phyloP scores from a whole-genome alignment of 768 basidiomycete species.

The Trametopsis cervina region DNA sequence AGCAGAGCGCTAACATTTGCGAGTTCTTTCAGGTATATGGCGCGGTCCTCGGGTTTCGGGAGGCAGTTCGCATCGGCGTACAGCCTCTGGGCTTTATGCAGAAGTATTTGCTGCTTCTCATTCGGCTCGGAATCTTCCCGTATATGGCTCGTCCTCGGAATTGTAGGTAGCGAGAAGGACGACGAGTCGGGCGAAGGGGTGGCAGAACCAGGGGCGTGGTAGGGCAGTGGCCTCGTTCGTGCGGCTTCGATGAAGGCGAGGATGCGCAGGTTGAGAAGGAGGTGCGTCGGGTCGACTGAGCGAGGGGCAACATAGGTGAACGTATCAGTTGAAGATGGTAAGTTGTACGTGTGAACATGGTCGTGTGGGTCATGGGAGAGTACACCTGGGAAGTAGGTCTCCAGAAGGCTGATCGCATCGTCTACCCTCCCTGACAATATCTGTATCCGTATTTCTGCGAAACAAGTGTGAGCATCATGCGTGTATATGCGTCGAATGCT shows the following conservation, averaged over 20 bases:
- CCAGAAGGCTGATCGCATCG: constrained; percentile 58
- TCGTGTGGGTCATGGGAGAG: constrained; percentile 28
- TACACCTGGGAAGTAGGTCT: constrained; percentile 71
- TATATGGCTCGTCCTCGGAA: background rate
- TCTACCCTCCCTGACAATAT: constrained; percentile 75
- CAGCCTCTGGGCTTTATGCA: constrained; percentile 60
- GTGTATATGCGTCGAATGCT: background rate
- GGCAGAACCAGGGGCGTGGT: constrained; percentile 23
- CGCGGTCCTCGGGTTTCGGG: constrained; percentile 45
- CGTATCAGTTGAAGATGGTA: constrained; percentile 25
- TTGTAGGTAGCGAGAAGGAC: background rate
- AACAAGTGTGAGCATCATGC: background rate
- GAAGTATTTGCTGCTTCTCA: constrained; percentile 39
- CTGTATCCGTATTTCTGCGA: constrained; percentile 56
- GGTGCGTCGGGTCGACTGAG: constrained; percentile 67
- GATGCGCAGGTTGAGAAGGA: constrained; percentile 80
- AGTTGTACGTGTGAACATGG: constrained; percentile 9
- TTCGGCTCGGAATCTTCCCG: constrained; percentile 21
- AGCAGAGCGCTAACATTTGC: constrained; percentile 69
- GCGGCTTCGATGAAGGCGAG: constrained; percentile 84
- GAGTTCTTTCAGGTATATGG: constrained; percentile 62
- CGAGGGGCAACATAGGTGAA: constrained; percentile 49
- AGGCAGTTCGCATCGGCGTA: constrained; percentile 56
- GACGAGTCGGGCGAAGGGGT: constrained; percentile 10
- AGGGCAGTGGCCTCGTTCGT: constrained; percentile 59